phyloP scores from a whole-genome alignment of 2,329 filamentous ascomycete genomes.

The Raffaelea ambrosiae region DNA sequence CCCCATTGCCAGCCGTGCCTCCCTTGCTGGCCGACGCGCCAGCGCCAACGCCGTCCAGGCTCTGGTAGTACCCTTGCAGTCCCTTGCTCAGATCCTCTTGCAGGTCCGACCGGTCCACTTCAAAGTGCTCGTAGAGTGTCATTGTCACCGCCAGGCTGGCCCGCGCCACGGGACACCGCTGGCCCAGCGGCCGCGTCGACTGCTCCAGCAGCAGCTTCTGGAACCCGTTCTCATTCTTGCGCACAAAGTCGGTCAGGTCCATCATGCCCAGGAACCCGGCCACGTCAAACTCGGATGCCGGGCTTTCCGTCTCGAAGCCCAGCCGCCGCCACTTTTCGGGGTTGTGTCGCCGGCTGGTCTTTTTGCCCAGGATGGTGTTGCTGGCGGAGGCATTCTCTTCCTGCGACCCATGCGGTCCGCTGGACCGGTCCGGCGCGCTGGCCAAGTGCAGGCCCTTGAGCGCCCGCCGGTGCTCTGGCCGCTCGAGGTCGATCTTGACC shows the following conservation, averaged over 20 bases:
- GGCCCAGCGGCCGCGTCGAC: conserved; percentile 57
- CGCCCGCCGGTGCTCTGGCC: conserved; percentile 78
- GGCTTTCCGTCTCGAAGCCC: conserved; percentile 86
- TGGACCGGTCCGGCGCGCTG: conserved; percentile 62
- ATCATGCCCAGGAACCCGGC: conserved; percentile 93
- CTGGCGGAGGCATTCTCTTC: conserved; percentile 17
- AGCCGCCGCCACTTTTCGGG: conserved; percentile 89
- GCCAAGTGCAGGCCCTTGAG: conserved; percentile 79
- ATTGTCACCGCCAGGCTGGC: conserved; percentile 81
- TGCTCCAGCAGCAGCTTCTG: conserved; percentile 91
- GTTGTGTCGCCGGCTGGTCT: conserved; percentile 59
- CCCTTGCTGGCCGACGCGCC: conserved; percentile 44
- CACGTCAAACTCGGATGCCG: conserved; percentile 73
- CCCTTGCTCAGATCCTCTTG: conserved; percentile 60
- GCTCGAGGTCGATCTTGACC: conserved; percentile 74
- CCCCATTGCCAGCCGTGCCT: conserved; percentile 18
- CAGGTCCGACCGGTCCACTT: conserved; percentile 75
- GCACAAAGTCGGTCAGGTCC: conserved; percentile 90
- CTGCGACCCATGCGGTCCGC: conserved; percentile 16
- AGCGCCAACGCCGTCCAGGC: conserved; percentile 46
- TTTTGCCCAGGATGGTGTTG: conserved; percentile 13
- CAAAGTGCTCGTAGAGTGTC: conserved; percentile 91
- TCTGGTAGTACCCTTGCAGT: conserved; percentile 57
- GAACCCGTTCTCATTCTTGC: conserved; percentile 84
- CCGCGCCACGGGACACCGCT: conserved; percentile 79